phyloP scores from a whole-genome alignment of 768 basidiomycete species.

The Lactarius hengduanensis region DNA sequence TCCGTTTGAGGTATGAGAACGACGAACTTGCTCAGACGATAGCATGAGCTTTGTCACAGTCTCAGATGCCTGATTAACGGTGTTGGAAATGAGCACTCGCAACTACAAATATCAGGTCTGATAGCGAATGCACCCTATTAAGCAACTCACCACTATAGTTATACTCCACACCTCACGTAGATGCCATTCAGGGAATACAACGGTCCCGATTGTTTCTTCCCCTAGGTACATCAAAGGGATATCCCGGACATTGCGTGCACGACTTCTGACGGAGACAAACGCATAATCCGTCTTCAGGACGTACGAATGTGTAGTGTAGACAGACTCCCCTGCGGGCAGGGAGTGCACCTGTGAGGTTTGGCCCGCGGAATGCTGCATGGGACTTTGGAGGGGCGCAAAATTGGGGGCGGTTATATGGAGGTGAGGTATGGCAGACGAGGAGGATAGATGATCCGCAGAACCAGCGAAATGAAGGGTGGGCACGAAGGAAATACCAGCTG shows the following conservation, averaged over 20 bases:
- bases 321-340: not conserved
- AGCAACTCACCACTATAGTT: constrained; percentile 18
- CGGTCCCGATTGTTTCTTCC: constrained; percentile 16
- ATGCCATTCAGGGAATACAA: constrained; percentile 9
- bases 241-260: constrained; percentile 1
- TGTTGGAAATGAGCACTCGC: constrained; percentile 6
- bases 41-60: constrained; percentile 7
- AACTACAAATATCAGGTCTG: constrained; percentile 1
- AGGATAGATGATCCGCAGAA: not conserved
- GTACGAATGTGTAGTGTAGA: not conserved
- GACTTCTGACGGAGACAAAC: constrained; percentile 12
- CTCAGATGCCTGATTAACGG: not conserved
- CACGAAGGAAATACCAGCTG: too few relatives aligned
- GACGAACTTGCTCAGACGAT: constrained; percentile 1
- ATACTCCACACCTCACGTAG: constrained; percentile 10
- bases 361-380: not conserved
- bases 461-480: not conserved
- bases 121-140: too few relatives aligned
- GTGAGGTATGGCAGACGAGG: not conserved
- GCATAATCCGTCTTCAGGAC: constrained; percentile 13
- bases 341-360: not conserved
- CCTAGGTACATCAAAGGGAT: constrained; percentile 13
- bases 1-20: constrained; percentile 3
- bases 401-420: not conserved
- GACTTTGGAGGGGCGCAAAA: not conserved